Conservation (phyloP, 2,329 filamentous ascomycete genomes). For the Aspergillus pseudonomiae region DNA sequence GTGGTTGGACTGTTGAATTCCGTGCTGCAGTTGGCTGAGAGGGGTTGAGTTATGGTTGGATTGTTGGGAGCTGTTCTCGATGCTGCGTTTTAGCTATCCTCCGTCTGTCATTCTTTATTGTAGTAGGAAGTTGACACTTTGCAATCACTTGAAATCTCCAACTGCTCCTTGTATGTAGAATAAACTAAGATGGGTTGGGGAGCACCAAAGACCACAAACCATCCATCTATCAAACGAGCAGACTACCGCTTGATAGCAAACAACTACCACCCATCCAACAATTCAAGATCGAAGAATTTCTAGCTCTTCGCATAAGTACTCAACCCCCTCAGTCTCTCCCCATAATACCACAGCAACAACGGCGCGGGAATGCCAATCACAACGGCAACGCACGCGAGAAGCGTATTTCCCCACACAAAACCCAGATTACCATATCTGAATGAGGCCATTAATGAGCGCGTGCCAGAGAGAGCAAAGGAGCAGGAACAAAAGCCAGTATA, state of each 20-base stretch:
- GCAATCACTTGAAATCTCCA: neutral
- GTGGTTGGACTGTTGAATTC: no score
- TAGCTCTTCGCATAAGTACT: neutral
- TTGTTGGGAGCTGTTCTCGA: neutral
- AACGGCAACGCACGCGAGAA: neutral
- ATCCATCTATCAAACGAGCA: neutral
- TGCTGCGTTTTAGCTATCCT: neutral
- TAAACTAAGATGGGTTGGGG: no score
- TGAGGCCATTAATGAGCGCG: fast-evolving
- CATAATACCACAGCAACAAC: neutral
- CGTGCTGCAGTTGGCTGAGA: fast-evolving
- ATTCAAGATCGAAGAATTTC: no score
- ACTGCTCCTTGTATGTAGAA: no score
- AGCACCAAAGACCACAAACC: no score
- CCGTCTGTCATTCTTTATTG: neutral
- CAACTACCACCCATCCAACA: no score
- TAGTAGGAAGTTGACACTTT: neutral
- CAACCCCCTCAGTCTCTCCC: neutral
- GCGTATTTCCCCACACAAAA: neutral
- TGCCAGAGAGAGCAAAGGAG: no score
- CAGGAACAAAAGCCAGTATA: no score
- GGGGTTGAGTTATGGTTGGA: neutral
- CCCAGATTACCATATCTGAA: neutral
- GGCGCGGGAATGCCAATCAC: neutral
- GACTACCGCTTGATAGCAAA: no score